phyloP scores from a whole-genome alignment of 768 basidiomycete species.

The Lactarius indigo region DNA sequence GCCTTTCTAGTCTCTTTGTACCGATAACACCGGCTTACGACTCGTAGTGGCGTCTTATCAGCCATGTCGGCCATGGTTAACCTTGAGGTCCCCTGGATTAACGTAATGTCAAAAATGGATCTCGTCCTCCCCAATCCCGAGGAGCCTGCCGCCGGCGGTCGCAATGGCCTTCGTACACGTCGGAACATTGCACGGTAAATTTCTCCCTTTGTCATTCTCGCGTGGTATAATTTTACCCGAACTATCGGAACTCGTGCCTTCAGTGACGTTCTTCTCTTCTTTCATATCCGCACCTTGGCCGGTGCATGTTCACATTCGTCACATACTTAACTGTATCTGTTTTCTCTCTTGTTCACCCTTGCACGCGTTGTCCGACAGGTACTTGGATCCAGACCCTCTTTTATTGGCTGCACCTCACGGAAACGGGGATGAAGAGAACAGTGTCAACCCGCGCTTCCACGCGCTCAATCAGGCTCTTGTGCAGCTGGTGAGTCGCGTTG shows the following conservation, averaged over 20 bases:
- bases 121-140: constrained; percentile 70
- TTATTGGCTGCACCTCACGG: constrained; percentile 68
- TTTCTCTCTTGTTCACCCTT: constrained; percentile 15
- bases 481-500: constrained; percentile 62
- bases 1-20: not conserved
- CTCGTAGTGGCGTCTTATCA: constrained; percentile 79
- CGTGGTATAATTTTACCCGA: constrained; percentile 19
- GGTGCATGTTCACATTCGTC: constrained; percentile 13
- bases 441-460: constrained; percentile 79
- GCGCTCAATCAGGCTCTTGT: constrained; percentile 94
- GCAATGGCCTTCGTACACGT: constrained; percentile 69
- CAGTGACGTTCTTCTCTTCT: constrained; percentile 23
- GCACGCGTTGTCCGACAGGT: constrained; percentile 39
- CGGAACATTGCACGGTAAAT: constrained; percentile 81
- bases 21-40: constrained; percentile 21
- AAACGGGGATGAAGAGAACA: constrained; percentile 47
- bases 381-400: constrained; percentile 93
- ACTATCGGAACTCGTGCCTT: constrained; percentile 16
- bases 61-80: constrained; percentile 99
- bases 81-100: constrained; percentile 94
- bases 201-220: constrained; percentile 16
- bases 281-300: constrained; percentile 26
- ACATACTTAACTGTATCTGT: constrained; percentile 22
- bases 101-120: constrained; percentile 99
- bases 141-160: constrained; percentile 49